Base-by-base conservation (phyloP, 75 land plant species). In the Picea sitchensis region DNA sequence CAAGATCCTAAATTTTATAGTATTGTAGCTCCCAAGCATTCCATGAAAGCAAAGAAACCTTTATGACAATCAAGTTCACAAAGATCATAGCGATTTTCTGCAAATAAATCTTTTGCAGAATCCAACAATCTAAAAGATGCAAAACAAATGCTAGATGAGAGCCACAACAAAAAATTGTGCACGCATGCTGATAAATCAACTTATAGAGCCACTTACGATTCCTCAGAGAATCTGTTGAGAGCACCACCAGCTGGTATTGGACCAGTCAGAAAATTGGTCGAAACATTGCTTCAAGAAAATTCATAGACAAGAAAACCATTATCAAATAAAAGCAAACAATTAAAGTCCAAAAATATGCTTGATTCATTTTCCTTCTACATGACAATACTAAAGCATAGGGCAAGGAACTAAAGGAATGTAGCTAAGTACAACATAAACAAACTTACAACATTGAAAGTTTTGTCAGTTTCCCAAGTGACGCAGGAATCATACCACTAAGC, bases 181-280 rank as follows among this genome's bases (percentile, higher is more conserved):
- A 51, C 8, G 30, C 13, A 15, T 65, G 51, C 60, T 47, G 21
- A 41, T 41, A 71, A 32, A 20, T 26, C 32, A 64, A 64, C 32
- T 31, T 38, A 34, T 26, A 79, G 21, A 41, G 34, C 31, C 21
- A 86, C 98, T 92, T 86, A 95, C 98, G 90, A 91, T 75, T 75
- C 73, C 60, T 5, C 74, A 5, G 77, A 3, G 73, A 91, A 91
- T 75, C 74, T 88, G 62, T 23, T 65, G 32, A 95, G 78, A 1
- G 78, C 85, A 63, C 98, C 95, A 31, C 84, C 86, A 44, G 82
- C 77, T 54, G 98, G 98, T 75, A 95, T 89, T 72, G 80, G 76
- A 67, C 98, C 98, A 51, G 63, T 63, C 80, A 95, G 81, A 78
- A 91, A 95, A 83, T 92, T 95, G 60, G 85, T 83, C 13, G 98